Evolutionary conservation across 2,329 filamentous ascomycete genomes (phyloP).

Genomic region (Aspergillus texensis): DNA sequence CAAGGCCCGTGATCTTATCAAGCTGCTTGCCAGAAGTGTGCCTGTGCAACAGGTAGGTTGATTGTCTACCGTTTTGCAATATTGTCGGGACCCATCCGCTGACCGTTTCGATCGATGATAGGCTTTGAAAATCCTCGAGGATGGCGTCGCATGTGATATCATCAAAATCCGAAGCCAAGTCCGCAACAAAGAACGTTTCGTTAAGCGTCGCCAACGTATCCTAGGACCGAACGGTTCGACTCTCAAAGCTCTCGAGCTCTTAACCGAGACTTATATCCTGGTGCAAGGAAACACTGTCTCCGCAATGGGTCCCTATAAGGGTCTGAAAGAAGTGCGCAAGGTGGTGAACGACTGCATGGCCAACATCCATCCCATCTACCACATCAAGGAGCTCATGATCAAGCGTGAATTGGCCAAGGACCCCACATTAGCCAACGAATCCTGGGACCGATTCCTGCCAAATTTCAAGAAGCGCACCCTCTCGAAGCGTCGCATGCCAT

Average conservation of each 20-base stretch:
- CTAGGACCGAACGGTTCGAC: slow-evolving; percentile 90
- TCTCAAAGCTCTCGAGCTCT: slow-evolving; percentile 87
- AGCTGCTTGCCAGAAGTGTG: slow-evolving; percentile 85
- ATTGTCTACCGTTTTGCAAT: background rate
- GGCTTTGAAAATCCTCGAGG: slow-evolving; percentile 90
- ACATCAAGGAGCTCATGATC: slow-evolving; percentile 95
- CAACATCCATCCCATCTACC: slow-evolving; percentile 87
- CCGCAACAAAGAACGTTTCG: slow-evolving; percentile 90
- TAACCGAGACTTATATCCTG: slow-evolving; percentile 89
- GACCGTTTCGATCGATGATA: slow-evolving; percentile 18
- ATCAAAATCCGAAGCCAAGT: slow-evolving; percentile 94
- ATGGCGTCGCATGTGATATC: slow-evolving; percentile 88
- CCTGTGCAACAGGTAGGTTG: slow-evolving; percentile 71
- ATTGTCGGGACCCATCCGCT: background rate
- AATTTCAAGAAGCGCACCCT: slow-evolving; percentile 96
- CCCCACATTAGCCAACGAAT: slow-evolving; percentile 80
- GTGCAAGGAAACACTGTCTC: slow-evolving; percentile 96
- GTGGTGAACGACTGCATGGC: slow-evolving; percentile 95
- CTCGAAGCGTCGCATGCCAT: slow-evolving; percentile 78
- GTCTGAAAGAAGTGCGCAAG: slow-evolving; percentile 85
- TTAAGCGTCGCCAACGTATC: slow-evolving; percentile 90
- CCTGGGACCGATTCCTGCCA: slow-evolving; percentile 93
- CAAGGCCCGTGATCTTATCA: slow-evolving; percentile 92
- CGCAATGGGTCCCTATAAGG: slow-evolving; percentile 89
- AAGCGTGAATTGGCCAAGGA: slow-evolving; percentile 90